Base-by-base conservation (phyloP, 2,329 filamentous ascomycete species). In the Diaporthe australafricana region DNA sequence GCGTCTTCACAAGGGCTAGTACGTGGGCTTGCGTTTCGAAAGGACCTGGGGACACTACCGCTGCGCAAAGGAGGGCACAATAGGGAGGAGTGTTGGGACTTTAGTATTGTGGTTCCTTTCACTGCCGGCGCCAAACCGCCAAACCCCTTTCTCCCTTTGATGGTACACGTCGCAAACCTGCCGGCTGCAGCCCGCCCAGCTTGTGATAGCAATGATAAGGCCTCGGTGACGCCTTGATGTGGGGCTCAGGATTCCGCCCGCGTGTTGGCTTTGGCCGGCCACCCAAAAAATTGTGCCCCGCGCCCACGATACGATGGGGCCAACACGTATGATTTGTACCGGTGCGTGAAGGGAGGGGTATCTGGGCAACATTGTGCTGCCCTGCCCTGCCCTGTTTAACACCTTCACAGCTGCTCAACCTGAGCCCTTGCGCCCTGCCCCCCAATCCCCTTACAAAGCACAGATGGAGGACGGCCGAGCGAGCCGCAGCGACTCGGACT, bases 231-330 rank as follows among this genome's bases (percentile, higher is more conserved):
- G 60, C 30, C 45, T 38, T 25, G 14, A 16, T 48, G 60, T 65
- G 60, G 60, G 45, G n/a, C 60, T n/a, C n/a, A 22, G 45, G 60
- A 65, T 65, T 65, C 60, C 50, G 60, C 60, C 45, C n/a, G 60
- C 45, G 30, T 38, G 60, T 50, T 65, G 60, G 60, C 60, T 35
- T 35, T 35, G 32, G 32, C 60, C 35, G 60, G 60, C 60, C 30
- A 35, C 42, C 60, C 38, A 45, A 48, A 35, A n/a, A n/a, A n/a
- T n/a, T n/a, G n/a, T 63, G 60, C 60, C 60, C 60, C 42, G 60
- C 42, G 42, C 42, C 42, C 20, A 48, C 27, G 27, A 63, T 63
- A 35, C 27, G 27, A 63, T 63, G 60, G 42, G 57, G 42, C 60
- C 60, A 48, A 48, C 60, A 63, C 60, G 42, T 48, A 48, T 50